Percentiles rank a stretch among this genome's conserved stretches.
Conservation (phyloP, 768 basidiomycete species). For the Hypholoma fasciculare region DNA sequence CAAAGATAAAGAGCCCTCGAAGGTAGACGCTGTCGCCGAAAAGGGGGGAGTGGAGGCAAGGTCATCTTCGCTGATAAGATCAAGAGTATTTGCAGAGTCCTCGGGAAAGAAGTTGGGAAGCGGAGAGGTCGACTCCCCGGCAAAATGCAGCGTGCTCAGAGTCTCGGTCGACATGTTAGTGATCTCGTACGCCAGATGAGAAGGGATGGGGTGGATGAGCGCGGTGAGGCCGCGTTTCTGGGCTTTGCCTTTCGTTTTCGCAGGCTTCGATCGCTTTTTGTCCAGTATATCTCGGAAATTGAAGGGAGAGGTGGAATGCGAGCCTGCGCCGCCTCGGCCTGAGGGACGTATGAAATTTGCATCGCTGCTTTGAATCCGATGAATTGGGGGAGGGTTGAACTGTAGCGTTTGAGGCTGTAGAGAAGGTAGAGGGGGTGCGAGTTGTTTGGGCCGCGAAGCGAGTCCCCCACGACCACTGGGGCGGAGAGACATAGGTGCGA, state of each 20-base stretch:
- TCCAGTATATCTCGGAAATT: constrained; percentile 3
- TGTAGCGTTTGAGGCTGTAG: not conserved
- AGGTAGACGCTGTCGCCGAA: constrained; percentile 8
- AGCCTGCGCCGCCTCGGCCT: constrained; percentile 9
- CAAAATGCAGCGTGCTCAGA: constrained; percentile 19
- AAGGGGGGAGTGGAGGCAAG: constrained; percentile 5
- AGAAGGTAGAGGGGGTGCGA: constrained; percentile 1
- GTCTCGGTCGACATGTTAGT: constrained; percentile 12
- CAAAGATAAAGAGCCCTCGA: constrained; percentile 7
- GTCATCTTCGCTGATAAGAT: not conserved
- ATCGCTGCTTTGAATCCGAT: not conserved
- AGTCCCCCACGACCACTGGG: constrained; percentile 19
- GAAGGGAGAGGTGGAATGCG: not conserved
- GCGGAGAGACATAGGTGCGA: constrained; percentile 3
- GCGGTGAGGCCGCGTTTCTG: not conserved
- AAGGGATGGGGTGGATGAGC: constrained; percentile 7
- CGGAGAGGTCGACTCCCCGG: constrained; percentile 11
- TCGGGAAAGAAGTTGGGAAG: constrained; percentile 12
- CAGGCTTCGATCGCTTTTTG: constrained; percentile 2
- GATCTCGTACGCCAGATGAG: constrained; percentile 6
- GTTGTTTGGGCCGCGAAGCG: constrained; percentile 17
- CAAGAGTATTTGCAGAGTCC: not conserved
- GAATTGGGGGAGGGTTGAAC: not conserved
- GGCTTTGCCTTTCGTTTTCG: not conserved
- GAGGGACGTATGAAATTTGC: constrained; percentile 4